Evolutionary conservation across 768 basidiomycete genomes (phyloP), one percentile per base, ranked within the genome.

Genomic region (Dendrothele bispora): DNA sequence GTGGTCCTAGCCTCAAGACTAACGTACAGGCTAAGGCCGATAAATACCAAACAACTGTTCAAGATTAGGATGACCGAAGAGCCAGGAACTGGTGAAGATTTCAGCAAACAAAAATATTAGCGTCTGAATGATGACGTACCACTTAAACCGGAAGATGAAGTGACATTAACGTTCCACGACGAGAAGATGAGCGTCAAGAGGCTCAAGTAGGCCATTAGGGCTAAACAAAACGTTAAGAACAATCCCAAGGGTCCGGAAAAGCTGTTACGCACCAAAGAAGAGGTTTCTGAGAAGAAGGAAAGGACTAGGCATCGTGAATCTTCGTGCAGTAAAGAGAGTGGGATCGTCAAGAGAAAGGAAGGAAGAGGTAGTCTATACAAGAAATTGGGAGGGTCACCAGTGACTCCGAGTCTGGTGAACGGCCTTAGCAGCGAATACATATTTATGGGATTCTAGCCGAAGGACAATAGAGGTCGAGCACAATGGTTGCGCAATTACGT

Each of bases 201-300:
- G 54, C 74, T 80, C 35, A 83, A 62, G 54, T 75, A 79, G 8
- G 68, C 54, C 30, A 83, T 66, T 36, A 83, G 68, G 49, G 70
- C 77, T 79, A 55, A 2, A 46, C 22, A 29, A 21, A 17, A 29
- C 6, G 7, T 27, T n/a, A 41, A 43, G 26, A 12, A 14, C 11
- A 15, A 18, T 7, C 22, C 24, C 8, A 18, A 46, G 38, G 48
- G 15, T 11, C 21, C 21, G 12, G 46, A 5, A 40, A 36, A n/a
- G 3, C 24, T 40, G n/a, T 8, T 0, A 59, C 80, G 60, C 50
- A 84, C 86, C 74, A 52, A 86, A 78, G 46, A 79, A 61, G 32
- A 83, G 72, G 22, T 78, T 72, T 44, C 86, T 80, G 48, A 77
- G 58, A 45, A 82, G 62, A 43, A 86, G 63, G 61, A 87, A 83